These are phyloP conservation scores for Pseudohalonectria lignicola DNA, from an alignment of 2,329 filamentous ascomycete genomes.

Conservation along the genomic window DNA sequence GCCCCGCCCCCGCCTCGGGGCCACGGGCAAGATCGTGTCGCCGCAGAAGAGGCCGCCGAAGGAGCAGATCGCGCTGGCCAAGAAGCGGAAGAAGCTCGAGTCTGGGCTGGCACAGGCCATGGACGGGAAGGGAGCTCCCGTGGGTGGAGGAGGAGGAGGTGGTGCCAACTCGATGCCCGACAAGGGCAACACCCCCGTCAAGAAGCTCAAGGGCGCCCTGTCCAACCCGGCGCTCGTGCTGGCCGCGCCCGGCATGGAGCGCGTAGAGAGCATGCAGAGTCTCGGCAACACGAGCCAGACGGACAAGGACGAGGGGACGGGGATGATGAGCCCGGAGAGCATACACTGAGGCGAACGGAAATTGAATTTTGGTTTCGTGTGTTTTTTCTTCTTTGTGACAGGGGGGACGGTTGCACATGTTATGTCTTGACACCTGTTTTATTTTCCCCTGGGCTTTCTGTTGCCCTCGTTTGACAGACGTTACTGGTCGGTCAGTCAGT, in stretches of 20 bases:
- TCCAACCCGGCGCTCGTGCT: conserved; percentile 22
- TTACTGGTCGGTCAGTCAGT: no score
- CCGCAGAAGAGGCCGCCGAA: conserved; percentile 74
- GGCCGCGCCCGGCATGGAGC: conserved; percentile 41
- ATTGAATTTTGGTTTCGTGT: neutral
- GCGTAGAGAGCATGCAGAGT: conserved; percentile 45
- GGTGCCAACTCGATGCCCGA: neutral
- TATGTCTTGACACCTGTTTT: neutral
- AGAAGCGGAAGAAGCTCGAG: conserved; percentile 77
- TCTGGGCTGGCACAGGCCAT: conserved; percentile 36
- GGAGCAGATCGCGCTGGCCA: conserved; percentile 72
- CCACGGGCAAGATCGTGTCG: conserved; percentile 76
- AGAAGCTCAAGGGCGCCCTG: conserved; percentile 33
- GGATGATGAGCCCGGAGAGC: conserved; percentile 81
- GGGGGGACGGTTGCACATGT: neutral
- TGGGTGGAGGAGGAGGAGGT: no score
- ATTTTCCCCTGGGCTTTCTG: neutral
- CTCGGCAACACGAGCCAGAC: conserved; percentile 50
- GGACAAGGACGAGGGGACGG: conserved; percentile 56
- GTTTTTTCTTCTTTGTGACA: neutral
- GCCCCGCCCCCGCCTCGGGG: conserved; percentile 52
- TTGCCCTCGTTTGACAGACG: neutral
- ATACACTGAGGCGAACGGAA: conserved; percentile 25
- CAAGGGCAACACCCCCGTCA: conserved; percentile 25
- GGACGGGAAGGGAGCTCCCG: conserved; percentile 22